Percentiles rank a stretch among this genome's conserved stretches.
These are phyloP conservation scores for Leishmania guyanensis DNA, from an alignment of 208 protist genomes.

Conservation along the genomic window DNA sequence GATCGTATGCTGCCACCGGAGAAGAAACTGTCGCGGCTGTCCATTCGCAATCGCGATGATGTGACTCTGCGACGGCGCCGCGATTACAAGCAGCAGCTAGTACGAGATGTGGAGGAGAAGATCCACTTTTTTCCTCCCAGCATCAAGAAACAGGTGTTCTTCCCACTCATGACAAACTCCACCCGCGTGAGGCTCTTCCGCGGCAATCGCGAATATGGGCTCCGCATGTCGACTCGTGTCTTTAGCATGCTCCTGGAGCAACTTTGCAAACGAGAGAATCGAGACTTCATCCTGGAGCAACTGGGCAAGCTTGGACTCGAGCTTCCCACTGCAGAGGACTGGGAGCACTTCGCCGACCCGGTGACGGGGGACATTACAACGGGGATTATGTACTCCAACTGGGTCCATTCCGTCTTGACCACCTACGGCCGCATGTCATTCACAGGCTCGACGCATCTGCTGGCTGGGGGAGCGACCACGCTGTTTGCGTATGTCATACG, in stretches of 20 bases:
- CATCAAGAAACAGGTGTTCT: conserved; percentile 73
- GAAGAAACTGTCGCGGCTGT: conserved; percentile 11
- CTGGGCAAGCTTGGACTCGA: conserved; percentile 41
- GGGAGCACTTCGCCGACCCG: conserved; percentile 55
- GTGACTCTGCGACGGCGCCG: conserved; percentile 29
- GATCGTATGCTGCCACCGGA: conserved; percentile 27
- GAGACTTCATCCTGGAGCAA: conserved; percentile 47
- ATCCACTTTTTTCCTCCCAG: conserved; percentile 68
- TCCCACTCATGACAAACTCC: conserved; percentile 20
- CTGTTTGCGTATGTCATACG: conserved; percentile 8
- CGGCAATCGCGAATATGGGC: conserved; percentile 39
- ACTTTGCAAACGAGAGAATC: conserved; percentile 45
- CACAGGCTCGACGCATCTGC: neutral
- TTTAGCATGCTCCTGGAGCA: conserved; percentile 37
- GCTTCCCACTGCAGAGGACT: conserved; percentile 47
- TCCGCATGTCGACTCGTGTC: conserved; percentile 28
- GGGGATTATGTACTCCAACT: conserved; percentile 53
- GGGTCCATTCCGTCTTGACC: conserved; percentile 24
- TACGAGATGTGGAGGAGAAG: conserved; percentile 52
- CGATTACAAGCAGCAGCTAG: conserved; percentile 47
- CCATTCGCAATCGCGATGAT: conserved; percentile 59
- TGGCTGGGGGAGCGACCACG: neutral
- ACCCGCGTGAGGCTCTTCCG: conserved; percentile 30
- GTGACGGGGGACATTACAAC: conserved; percentile 67
- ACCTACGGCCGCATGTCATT: neutral